Base-by-base conservation (phyloP, 352 stramenopile genomes). In the Blastocystis sp. region DNA sequence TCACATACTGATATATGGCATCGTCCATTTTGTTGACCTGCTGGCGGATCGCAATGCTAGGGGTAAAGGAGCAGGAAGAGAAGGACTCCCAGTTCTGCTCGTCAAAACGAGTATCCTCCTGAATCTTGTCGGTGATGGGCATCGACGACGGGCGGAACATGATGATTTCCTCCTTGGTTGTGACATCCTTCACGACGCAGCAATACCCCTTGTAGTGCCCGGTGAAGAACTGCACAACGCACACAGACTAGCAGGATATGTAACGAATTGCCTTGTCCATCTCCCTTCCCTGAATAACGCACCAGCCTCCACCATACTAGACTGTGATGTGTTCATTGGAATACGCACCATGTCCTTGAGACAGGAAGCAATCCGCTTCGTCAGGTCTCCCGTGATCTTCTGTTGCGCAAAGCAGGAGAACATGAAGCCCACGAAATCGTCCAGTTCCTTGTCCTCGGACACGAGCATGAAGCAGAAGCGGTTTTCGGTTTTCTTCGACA, bases 201-300 rank as follows among this genome's bases (percentile, higher is more conserved):
- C 38, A 56, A 77, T 61, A 77, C 17, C 67, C 67, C 67, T 77
- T 52, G 28, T 77, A 77, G 38, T 77, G 38, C 41, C 3, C 17
- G 2, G 28, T 77, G 19, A 77, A 77, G 67, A 17, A 56, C 10
- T 61, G 28, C 10, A 14, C 14, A 19, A 56, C n/a, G 7, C 17
- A 17, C 4, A 60, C 48, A 77, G 2, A 40, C 14, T 5, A 28
- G n/a, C 2, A 77, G 67, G 67, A 77, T 77, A 77, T 77, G 67
- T 77, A 77, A 40, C 67, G 67, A 59, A 77, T 59, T 60, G 67
- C 67, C 67, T 77, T 77, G 28, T 77, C 67, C 17, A 77, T 23
- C n/a, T 19, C n/a, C 67, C 60, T 77, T 21, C 67, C 67, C 21
- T 34, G n/a, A 77, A 77, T 34, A 19, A 77, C 67, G 52, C 67